Conservation (phyloP, 1,139 yeast genomes). For the Candida tropicalis region DNA sequence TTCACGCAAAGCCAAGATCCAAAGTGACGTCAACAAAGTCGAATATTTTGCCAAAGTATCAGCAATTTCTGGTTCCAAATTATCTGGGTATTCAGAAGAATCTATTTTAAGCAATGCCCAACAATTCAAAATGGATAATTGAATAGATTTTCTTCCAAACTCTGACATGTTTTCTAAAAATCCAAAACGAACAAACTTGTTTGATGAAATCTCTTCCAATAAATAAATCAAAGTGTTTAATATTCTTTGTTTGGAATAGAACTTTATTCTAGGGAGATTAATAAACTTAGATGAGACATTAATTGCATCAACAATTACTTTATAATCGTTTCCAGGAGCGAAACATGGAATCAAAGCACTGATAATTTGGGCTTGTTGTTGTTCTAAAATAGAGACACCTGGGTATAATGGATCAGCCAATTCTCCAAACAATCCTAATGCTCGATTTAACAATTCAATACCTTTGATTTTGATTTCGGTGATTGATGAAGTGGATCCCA, state of each 20-base stretch:
- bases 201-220: constrained; percentile 60
- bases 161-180: constrained; percentile 49
- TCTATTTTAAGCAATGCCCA: constrained; percentile 83
- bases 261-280: constrained; percentile 47
- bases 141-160: constrained; percentile 63
- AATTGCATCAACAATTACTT: constrained; percentile 76
- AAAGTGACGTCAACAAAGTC: constrained; percentile 65
- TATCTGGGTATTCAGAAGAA: constrained; percentile 34
- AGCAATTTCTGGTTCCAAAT: constrained; percentile 35
- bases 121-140: constrained; percentile 73
- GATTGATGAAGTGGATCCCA: constrained; percentile 78
- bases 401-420: constrained; percentile 76
- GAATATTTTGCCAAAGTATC: constrained; percentile 62
- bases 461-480: constrained; percentile 66
- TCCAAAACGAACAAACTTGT: constrained; percentile 45
- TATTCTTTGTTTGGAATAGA: constrained; percentile 61
- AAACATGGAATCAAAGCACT: constrained; percentile 94
- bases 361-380: constrained; percentile 92
- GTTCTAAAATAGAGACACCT: constrained; percentile 74
- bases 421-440: constrained; percentile 52
- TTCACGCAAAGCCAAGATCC: constrained; percentile 79
- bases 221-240: constrained; percentile 67
- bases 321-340: constrained; percentile 68
- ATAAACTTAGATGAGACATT: constrained; percentile 79
- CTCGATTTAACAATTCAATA: constrained; percentile 55